Conservation (phyloP, 306 rosid genomes). For the Abrus pulchellus region DNA sequence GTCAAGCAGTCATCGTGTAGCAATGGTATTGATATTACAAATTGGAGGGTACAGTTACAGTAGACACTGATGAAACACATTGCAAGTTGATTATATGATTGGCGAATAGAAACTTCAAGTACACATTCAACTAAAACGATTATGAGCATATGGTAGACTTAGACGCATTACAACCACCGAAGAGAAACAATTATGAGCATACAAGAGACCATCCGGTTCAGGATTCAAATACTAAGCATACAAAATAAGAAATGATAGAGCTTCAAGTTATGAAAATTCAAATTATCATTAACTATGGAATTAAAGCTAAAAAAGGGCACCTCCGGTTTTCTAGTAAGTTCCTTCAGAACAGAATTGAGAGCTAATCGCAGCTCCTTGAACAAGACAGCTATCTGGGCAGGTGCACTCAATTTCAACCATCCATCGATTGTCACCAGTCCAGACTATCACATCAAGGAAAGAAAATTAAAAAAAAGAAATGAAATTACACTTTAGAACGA, state of each 20-base stretch:
- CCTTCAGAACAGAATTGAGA: constrained; percentile 84
- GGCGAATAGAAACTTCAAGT: constrained; percentile 9
- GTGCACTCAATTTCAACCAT: constrained; percentile 93
- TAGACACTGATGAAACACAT: background rate
- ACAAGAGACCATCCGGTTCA: constrained; percentile 21
- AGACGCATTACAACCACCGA: constrained; percentile 24
- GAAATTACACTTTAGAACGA: background rate
- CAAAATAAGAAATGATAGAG: constrained; percentile 33
- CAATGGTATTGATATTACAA: constrained; percentile 11
- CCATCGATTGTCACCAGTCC: constrained; percentile 86
- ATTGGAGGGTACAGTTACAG: background rate
- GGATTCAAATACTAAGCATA: constrained; percentile 19
- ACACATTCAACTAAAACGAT: constrained; percentile 17
- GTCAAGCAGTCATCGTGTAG: constrained; percentile 29
- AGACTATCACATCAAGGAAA: constrained; percentile 58
- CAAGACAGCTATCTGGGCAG: constrained; percentile 96
- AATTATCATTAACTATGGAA: constrained; percentile 35
- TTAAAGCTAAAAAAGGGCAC: constrained; percentile 52
- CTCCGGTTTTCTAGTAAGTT: constrained; percentile 87
- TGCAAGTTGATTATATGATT: constrained; percentile 14
- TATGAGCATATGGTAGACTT: constrained; percentile 27
- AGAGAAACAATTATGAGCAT: background rate
- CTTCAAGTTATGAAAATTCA: constrained; percentile 26
- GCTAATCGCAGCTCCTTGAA: constrained; percentile 88
- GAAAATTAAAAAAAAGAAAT: constrained; percentile 6